Evolutionary conservation across 805 yeast genomes (phyloP).

Genomic region (Candida taoyuanica): DNA sequence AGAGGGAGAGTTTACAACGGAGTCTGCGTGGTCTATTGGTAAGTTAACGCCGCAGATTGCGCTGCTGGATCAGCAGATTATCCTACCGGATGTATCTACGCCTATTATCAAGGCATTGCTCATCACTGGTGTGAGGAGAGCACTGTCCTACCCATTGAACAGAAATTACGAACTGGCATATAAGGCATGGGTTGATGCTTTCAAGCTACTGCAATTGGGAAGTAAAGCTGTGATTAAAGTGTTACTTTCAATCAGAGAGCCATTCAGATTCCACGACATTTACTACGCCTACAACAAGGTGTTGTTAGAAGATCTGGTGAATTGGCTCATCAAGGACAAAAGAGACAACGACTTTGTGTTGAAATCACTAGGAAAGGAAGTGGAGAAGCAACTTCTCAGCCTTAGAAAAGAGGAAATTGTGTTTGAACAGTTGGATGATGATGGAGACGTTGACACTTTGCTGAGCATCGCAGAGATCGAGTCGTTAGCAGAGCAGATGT

Average conservation of each 20-base stretch:
- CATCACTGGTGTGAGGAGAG: conserved; percentile 62
- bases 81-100: conserved; percentile 25
- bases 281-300: conserved; percentile 81
- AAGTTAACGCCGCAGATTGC: conserved; percentile 76
- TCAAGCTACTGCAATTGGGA: conserved; percentile 61
- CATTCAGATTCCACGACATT: conserved; percentile 77
- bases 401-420: conserved; percentile 44
- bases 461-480: conserved; percentile 55
- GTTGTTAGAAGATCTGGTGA: conserved; percentile 68
- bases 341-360: conserved; percentile 55
- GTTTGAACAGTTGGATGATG: conserved; percentile 48
- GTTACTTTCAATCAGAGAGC: conserved; percentile 58
- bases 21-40: conserved; percentile 94
- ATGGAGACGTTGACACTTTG: conserved; percentile 36
- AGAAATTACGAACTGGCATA: conserved; percentile 58
- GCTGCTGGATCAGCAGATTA: conserved; percentile 58
- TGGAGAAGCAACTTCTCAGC: conserved; percentile 37
- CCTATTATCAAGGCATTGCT: conserved; percentile 47
- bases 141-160: conserved; percentile 76
- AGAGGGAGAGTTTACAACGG: conserved; percentile 67
- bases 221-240: conserved; percentile 57
- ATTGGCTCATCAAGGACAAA: conserved; percentile 62
- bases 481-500: conserved; percentile 49
- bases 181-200: conserved; percentile 74
- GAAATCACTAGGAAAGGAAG: conserved; percentile 62